A percentile compares a stretch with the other conserved stretches of the same genome.
phyloP scores from a whole-genome alignment of 2,329 filamentous ascomycete species.

The Colletotrichum euphorbiae region DNA sequence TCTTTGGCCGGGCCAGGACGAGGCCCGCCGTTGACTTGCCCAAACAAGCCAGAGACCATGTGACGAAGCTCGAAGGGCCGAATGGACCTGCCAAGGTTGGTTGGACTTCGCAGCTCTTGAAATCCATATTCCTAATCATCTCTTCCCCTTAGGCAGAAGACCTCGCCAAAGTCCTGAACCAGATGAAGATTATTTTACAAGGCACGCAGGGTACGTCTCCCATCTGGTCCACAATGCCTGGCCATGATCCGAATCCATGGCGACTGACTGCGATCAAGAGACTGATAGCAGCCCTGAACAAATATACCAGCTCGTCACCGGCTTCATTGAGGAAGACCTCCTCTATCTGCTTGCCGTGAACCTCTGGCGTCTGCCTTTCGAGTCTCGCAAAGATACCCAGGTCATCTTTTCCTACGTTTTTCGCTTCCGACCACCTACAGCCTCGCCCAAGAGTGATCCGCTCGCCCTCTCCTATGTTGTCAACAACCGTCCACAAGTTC shows the following conservation, averaged over 20 bases:
- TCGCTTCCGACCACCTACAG: constrained; percentile 81
- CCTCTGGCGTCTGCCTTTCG: constrained; percentile 90
- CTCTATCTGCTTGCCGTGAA: constrained; percentile 85
- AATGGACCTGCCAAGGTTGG: constrained; percentile 60
- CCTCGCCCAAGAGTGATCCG: constrained; percentile 77
- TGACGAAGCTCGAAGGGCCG: constrained; percentile 63
- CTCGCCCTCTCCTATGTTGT: constrained; percentile 91
- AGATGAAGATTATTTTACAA: constrained; percentile 95
- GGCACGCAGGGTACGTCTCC: constrained; percentile 82
- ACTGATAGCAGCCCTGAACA: constrained; percentile 87
- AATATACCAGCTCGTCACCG: constrained; percentile 85
- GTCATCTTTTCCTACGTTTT: constrained; percentile 96
- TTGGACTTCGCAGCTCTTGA: constrained; percentile 20
- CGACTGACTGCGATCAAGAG: constrained; percentile 64
- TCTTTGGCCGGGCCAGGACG: constrained; percentile 65
- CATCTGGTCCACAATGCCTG: too few species aligned
- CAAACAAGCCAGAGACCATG: constrained; percentile 67
- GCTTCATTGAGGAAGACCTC: constrained; percentile 89
- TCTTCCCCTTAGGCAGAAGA: constrained; percentile 77
- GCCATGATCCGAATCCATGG: neutral
- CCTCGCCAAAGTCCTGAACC: constrained; percentile 82
- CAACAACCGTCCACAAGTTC: constrained; percentile 85
- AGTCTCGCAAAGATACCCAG: constrained; percentile 94
- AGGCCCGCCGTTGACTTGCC: constrained; percentile 65
- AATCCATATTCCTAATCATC: constrained; percentile 40